phyloP scores from a whole-genome alignment of 2,329 filamentous ascomycete genomes.

The Beauveria australis region DNA sequence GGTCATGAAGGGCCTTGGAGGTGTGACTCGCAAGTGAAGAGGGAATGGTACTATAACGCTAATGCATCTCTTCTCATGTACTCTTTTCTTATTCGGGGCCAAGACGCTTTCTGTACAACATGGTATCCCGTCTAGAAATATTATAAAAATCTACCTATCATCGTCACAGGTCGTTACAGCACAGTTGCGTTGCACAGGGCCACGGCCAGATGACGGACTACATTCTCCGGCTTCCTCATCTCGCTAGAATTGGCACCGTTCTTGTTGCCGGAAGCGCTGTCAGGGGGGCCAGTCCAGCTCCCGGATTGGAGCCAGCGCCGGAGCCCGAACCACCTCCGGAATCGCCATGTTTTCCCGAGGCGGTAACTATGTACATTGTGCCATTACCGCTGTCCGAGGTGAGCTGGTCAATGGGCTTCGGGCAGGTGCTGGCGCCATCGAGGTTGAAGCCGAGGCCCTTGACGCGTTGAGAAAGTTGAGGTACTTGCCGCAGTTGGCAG shows the following conservation, averaged over 20 bases:
- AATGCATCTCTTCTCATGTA: not conserved
- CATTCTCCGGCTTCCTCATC: not conserved
- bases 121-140: not conserved
- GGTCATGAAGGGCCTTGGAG: constrained; percentile 18
- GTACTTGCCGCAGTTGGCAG: constrained; percentile 13
- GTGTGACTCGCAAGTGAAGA: not conserved
- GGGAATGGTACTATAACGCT: not conserved
- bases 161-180: not conserved
- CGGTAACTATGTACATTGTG: constrained; percentile 26
- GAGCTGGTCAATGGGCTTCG: constrained; percentile 17
- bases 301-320: not conserved
- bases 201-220: not conserved
- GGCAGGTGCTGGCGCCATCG: constrained; percentile 16
- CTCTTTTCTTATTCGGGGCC: not conserved
- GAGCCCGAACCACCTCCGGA: not conserved
- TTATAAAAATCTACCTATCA: not conserved
- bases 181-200: not conserved
- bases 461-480: constrained; percentile 17
- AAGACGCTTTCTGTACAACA: not conserved
- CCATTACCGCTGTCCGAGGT: constrained; percentile 22
- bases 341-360: constrained; percentile 14
- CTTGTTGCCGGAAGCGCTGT: not conserved
- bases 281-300: not conserved
- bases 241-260: not conserved
- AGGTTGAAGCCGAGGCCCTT: constrained; percentile 18